phyloP scores from a whole-genome alignment of 345 rosid species.

The Aquilaria malaccensis region DNA sequence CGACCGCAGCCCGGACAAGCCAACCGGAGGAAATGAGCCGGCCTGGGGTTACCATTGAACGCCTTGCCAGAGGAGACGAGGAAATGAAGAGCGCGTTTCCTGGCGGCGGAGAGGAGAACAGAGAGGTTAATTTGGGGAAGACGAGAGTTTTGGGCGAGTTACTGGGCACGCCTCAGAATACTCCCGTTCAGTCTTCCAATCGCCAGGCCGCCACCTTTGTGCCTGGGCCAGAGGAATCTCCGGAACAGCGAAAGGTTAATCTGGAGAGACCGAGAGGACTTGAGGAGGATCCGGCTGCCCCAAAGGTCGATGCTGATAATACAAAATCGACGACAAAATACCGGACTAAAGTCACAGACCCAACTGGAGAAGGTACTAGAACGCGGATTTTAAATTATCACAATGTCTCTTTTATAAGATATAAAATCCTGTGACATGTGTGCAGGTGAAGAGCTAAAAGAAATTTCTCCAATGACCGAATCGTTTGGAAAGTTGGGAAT shows the following conservation, averaged over 20 bases:
- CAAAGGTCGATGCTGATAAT: conserved; percentile 15
- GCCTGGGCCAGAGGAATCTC: conserved; percentile 20
- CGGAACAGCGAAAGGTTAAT: conserved; percentile 30
- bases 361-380: conserved; percentile 31
- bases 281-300: conserved; percentile 56
- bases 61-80: conserved; percentile 9
- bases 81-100: conserved; percentile 1
- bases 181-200: conserved; percentile 19
- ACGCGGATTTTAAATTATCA: neutral
- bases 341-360: conserved; percentile 50
- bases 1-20: conserved; percentile 12
- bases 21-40: conserved; percentile 19
- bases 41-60: conserved; percentile 16
- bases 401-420: too few relatives aligned
- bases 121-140: conserved; percentile 13
- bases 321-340: conserved; percentile 35
- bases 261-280: conserved; percentile 28
- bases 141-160: conserved; percentile 16
- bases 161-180: conserved; percentile 22
- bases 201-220: conserved; percentile 18
- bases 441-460: conserved; percentile 32
- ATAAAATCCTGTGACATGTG: neutral
- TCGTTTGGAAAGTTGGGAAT: conserved; percentile 34
- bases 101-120: conserved; percentile 3
- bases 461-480: conserved; percentile 20